Evolutionary conservation across 1,139 yeast genomes (phyloP).

Genomic region (Petasospora rhodanensis): DNA sequence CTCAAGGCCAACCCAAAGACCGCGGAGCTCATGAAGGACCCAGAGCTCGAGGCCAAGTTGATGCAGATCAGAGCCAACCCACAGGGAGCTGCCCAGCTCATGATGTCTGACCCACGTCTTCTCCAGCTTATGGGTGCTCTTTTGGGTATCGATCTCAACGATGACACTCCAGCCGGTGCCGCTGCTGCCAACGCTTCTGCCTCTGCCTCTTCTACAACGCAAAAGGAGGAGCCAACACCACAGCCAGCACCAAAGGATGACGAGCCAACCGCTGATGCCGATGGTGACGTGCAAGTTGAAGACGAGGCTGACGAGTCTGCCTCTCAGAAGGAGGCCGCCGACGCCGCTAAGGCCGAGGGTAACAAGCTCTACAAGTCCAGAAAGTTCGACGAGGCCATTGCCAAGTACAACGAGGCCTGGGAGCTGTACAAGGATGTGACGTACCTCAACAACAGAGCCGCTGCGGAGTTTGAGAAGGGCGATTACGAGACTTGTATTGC

Average conservation of each 20-base stretch:
- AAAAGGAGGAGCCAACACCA: slow-evolving; percentile 24
- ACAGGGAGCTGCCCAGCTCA: slow-evolving; percentile 54
- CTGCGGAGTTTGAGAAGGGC: slow-evolving; percentile 96
- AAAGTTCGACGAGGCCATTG: slow-evolving; percentile 91
- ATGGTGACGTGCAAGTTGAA: slow-evolving; percentile 24
- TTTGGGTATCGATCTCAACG: slow-evolving; percentile 75
- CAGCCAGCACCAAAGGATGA: slow-evolving; percentile 2
- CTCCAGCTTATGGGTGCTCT: slow-evolving; percentile 86
- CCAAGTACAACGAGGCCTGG: slow-evolving; percentile 82
- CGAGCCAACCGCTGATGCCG: slow-evolving; percentile 24
- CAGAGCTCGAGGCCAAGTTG: slow-evolving; percentile 72
- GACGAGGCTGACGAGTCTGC: slow-evolving; percentile 29
- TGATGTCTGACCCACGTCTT: slow-evolving; percentile 75
- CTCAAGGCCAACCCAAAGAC: slow-evolving; percentile 85
- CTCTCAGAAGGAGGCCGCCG: slow-evolving; percentile 54
- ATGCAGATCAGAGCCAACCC: slow-evolving; percentile 68
- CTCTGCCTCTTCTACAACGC: slow-evolving; percentile 8
- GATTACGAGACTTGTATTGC: slow-evolving; percentile 80
- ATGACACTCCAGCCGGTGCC: slow-evolving; percentile 27
- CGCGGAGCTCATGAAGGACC: slow-evolving; percentile 81
- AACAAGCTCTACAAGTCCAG: slow-evolving; percentile 81
- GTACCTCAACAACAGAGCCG: slow-evolving; percentile 92
- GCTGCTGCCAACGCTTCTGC: slow-evolving; percentile 18
- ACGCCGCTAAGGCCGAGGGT: slow-evolving; percentile 78
- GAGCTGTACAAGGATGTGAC: slow-evolving; percentile 80